Evolutionary conservation across 176 grass and related monocot species (phyloP).

Genomic region (Luzula sylvatica): DNA sequence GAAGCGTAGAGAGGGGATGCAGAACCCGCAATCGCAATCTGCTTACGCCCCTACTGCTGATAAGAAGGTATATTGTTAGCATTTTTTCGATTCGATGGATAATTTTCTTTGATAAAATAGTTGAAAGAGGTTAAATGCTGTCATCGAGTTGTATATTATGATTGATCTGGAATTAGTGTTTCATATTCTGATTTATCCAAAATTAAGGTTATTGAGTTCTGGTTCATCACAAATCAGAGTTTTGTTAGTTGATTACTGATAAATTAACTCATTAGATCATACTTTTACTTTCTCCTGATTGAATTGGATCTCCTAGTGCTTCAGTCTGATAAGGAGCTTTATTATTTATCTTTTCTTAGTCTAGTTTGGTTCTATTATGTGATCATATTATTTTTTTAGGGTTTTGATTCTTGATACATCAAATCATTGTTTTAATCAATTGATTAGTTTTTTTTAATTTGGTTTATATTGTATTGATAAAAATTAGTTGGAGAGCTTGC

Average conservation of each 20-base stretch:
- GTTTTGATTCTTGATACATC: background rate
- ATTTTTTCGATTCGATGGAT: no score
- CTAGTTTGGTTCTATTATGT: no score
- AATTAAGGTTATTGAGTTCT: constrained; percentile 10
- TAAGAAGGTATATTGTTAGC: constrained; percentile 47
- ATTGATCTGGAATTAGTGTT: no score
- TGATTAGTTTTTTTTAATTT: background rate
- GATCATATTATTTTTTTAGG: background rate
- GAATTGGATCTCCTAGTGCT: no score
- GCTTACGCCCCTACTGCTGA: constrained; percentile 35
- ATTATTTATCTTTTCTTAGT: no score
- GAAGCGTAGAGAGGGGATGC: constrained; percentile 60
- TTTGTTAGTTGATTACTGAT: background rate
- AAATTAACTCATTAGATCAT: background rate
- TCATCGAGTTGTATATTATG: background rate
- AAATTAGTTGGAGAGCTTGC: constrained; percentile 51
- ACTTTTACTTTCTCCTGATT: background rate
- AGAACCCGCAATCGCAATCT: constrained; percentile 9
- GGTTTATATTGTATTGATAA: background rate
- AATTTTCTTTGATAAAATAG: no score
- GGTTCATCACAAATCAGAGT: background rate
- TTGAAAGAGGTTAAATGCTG: no score
- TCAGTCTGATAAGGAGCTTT: no score
- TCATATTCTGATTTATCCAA: background rate
- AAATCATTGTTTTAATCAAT: constrained; percentile 34